phyloP scores from a whole-genome alignment of 306 rosid genomes.

The Calophaca sinica region DNA sequence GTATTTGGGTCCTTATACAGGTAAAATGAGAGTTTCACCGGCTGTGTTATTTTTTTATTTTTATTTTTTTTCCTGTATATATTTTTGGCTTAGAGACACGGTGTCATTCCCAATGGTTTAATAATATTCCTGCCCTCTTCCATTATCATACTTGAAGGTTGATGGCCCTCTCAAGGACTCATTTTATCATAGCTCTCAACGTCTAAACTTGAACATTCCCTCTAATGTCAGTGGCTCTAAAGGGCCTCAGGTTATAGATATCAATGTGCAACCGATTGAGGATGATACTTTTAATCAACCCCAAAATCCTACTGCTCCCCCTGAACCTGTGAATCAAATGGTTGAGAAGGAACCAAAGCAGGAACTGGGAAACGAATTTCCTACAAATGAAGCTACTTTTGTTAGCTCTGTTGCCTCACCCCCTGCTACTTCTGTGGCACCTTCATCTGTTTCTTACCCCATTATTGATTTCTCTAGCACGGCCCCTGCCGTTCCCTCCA shows the following conservation, averaged over 20 bases:
- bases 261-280: slow-evolving; percentile 52
- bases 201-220: slow-evolving; percentile 72
- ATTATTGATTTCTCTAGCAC: slow-evolving; percentile 50
- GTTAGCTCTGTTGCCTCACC: slow-evolving; percentile 52
- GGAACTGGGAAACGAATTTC: slow-evolving; percentile 50
- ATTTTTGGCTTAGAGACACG: not conserved
- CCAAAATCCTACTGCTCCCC: slow-evolving; percentile 29
- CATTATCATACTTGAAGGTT: slow-evolving; percentile 60
- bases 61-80: not conserved
- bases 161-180: slow-evolving; percentile 65
- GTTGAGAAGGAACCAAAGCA: slow-evolving; percentile 43
- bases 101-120: slow-evolving; percentile 13
- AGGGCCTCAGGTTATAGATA: slow-evolving; percentile 54
- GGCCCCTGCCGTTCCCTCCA: slow-evolving; percentile 33
- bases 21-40: slow-evolving; percentile 42
- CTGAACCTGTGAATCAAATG: slow-evolving; percentile 49
- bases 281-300: slow-evolving; percentile 50
- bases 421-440: slow-evolving; percentile 43
- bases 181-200: slow-evolving; percentile 52
- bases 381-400: slow-evolving; percentile 53
- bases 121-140: slow-evolving; percentile 2
- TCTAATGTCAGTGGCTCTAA: slow-evolving; percentile 43
- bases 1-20: slow-evolving; percentile 91
- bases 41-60: no score
- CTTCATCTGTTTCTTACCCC: slow-evolving; percentile 58